phyloP scores from a whole-genome alignment of 1,284 basidiomycete species.

The Pascua sp. region DNA sequence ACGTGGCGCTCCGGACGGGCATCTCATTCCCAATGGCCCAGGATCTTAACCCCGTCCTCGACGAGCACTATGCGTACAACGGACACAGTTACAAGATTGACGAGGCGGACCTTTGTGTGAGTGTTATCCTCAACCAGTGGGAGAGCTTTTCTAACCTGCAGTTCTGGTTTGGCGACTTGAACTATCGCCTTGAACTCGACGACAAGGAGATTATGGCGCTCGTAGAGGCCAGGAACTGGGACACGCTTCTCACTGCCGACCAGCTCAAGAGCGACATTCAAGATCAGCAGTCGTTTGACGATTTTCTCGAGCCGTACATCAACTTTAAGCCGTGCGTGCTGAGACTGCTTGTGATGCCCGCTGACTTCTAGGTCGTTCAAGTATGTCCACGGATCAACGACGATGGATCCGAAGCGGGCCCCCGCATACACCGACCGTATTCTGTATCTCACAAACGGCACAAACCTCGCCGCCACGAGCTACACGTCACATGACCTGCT shows the following conservation, averaged over 20 bases:
- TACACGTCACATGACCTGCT: conserved; percentile 37
- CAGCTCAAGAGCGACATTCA: conserved; percentile 35
- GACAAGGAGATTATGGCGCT: conserved; percentile 29
- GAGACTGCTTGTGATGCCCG: not conserved
- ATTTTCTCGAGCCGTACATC: conserved; percentile 34
- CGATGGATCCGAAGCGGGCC: conserved; percentile 33
- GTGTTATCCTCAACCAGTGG: not conserved
- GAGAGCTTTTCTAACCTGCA: conserved; percentile 10
- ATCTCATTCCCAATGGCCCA: conserved; percentile 28
- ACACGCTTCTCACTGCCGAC: conserved; percentile 34
- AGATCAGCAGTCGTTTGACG: conserved; percentile 34
- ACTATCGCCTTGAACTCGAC: conserved; percentile 39
- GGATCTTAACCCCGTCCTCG: conserved; percentile 28
- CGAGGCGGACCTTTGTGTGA: conserved; percentile 35
- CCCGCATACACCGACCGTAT: conserved; percentile 46
- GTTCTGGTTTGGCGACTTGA: conserved; percentile 47
- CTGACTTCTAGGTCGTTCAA: conserved; percentile 37
- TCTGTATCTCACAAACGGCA: conserved; percentile 18
- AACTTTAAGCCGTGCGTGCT: conserved; percentile 36
- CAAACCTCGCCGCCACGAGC: conserved; percentile 13
- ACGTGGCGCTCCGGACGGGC: conserved; percentile 21
- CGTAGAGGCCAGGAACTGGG: conserved; percentile 30
- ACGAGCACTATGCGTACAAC: conserved; percentile 31
- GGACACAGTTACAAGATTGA: conserved; percentile 20
- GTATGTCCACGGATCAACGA: conserved; percentile 40